These are phyloP conservation scores for Misopates orontium DNA, from an alignment of 257 asterid genomes.

Conservation along the genomic window DNA sequence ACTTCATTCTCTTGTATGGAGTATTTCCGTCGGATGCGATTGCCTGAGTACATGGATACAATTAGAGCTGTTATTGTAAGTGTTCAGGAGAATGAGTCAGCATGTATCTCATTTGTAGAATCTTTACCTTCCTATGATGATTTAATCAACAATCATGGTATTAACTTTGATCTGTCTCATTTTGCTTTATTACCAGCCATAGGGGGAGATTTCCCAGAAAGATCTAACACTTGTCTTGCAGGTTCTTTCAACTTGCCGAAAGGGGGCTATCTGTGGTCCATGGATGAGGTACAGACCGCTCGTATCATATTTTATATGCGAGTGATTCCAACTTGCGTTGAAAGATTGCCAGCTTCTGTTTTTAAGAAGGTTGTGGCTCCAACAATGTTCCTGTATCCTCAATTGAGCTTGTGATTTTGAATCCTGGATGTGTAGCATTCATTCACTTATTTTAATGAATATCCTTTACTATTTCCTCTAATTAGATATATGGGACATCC, in stretches of 20 bases:
- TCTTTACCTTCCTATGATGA: conserved; percentile 78
- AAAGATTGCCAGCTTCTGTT: conserved; percentile 58
- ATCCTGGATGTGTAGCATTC: conserved; percentile 12
- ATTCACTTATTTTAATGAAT: conserved; percentile 18
- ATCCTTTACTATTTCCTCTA: conserved; percentile 38
- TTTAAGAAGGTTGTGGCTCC: conserved; percentile 81
- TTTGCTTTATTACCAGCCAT: conserved; percentile 18
- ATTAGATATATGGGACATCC: conserved; percentile 92
- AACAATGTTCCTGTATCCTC: conserved; percentile 91
- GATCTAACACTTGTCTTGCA: conserved; percentile 33
- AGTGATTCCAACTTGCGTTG: conserved; percentile 77
- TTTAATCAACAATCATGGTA: conserved; percentile 67
- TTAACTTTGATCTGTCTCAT: conserved; percentile 10
- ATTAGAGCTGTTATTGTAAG: conserved; percentile 76
- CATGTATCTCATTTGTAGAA: conserved; percentile 69
- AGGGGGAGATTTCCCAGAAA: conserved; percentile 19
- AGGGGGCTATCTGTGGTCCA: conserved; percentile 58
- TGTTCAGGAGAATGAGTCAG: conserved; percentile 81
- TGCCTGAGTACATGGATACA: conserved; percentile 93
- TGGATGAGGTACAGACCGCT: conserved; percentile 91
- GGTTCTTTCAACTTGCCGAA: conserved; percentile 42
- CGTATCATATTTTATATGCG: conserved; percentile 85
- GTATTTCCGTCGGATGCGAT: conserved; percentile 86
- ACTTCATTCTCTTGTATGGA: conserved; percentile 91
- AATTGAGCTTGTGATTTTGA: conserved; percentile 21